Conservation (phyloP, 306 rosid species). For the Senna siamea region DNA sequence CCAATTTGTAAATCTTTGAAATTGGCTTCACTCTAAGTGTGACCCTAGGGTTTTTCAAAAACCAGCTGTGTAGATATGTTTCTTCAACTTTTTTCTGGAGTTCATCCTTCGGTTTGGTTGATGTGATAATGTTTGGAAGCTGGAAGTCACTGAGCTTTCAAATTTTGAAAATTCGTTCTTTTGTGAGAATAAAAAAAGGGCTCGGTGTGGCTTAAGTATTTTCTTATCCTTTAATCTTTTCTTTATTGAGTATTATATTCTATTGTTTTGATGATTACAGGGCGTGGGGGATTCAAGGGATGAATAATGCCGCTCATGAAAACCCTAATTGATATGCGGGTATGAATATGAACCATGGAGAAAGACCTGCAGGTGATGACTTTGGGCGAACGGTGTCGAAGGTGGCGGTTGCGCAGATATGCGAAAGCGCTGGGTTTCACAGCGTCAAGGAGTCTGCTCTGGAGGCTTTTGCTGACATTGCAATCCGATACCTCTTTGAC, state of each 20-base stretch:
- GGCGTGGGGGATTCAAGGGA: conserved; percentile 30
- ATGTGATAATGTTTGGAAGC: background rate
- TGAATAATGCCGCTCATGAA: conserved; percentile 37
- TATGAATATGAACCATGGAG: conserved; percentile 74
- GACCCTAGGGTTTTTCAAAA: conserved; percentile 13
- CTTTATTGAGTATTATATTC: background rate
- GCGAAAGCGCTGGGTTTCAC: conserved; percentile 58
- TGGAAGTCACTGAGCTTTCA: background rate
- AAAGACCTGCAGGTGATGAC: conserved; percentile 46
- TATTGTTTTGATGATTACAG: conserved; percentile 2
- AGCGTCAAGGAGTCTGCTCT: conserved; percentile 61
- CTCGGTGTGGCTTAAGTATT: background rate
- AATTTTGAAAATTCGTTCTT: background rate
- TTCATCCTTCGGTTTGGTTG: background rate
- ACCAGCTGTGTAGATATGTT: background rate
- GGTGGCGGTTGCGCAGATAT: conserved; percentile 66
- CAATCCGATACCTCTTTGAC: conserved; percentile 55
- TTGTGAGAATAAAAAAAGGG: background rate
- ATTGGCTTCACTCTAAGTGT: background rate
- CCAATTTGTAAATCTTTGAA: background rate
- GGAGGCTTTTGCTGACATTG: conserved; percentile 60
- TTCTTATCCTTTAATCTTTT: background rate
- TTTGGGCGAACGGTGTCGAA: conserved; percentile 56
- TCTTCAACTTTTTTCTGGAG: background rate
- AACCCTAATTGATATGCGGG: conserved; percentile 57